phyloP scores from a whole-genome alignment of 805 yeast species.

The Saitoella complicata region DNA sequence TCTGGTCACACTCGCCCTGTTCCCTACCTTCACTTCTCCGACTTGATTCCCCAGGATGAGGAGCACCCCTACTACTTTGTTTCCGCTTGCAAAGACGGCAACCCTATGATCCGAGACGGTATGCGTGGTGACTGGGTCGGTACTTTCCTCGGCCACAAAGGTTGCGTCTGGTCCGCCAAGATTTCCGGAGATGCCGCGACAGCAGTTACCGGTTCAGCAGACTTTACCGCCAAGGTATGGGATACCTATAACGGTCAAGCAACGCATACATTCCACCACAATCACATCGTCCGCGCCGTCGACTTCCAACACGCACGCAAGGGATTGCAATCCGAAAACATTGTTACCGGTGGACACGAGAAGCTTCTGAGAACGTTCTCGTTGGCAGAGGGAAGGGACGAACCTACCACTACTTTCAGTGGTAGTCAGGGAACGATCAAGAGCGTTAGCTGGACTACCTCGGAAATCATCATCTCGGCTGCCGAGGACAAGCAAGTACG shows the following conservation, averaged over 20 bases:
- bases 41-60: conserved; percentile 18
- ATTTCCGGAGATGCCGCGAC: conserved; percentile 13
- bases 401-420: conserved; percentile 12
- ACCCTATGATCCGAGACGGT: conserved; percentile 22
- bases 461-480: conserved; percentile 12
- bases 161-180: conserved; percentile 21
- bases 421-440: conserved; percentile 11
- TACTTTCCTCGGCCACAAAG: conserved; percentile 22
- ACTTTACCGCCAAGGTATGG: conserved; percentile 17
- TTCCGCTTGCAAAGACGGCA: conserved; percentile 15
- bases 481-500: conserved; percentile 13
- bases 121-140: conserved; percentile 24
- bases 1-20: conserved; percentile 24
- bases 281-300: conserved; percentile 12
- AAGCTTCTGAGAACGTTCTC: conserved; percentile 16
- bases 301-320: conserved; percentile 6
- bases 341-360: conserved; percentile 19
- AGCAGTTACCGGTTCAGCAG: conserved; percentile 21
- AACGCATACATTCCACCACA: conserved; percentile 4
- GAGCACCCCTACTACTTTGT: not conserved
- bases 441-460: conserved; percentile 14
- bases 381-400: not conserved
- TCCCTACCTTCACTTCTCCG: conserved; percentile 19
- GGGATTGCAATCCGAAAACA: conserved; percentile 3
- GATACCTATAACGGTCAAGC: conserved; percentile 6